Percentiles rank a stretch among this genome's conserved stretches.
Evolutionary conservation across 345 rosid genomes (phyloP).

Genomic region (Camelina laxa): DNA sequence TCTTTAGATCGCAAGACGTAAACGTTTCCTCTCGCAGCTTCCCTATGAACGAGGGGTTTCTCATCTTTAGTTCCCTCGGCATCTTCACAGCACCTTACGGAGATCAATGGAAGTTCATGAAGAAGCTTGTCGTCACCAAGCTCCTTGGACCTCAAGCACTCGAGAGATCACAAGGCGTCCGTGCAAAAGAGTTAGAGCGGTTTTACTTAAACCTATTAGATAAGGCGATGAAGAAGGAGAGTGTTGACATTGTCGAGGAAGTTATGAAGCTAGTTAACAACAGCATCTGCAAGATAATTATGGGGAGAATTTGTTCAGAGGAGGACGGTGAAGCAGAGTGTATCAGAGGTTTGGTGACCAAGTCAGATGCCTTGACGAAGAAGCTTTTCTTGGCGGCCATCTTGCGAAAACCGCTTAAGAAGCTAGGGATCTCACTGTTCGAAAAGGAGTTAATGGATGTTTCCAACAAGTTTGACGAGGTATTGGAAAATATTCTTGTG

Average conservation of each 20-base stretch:
- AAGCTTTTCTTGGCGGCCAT: slow-evolving; percentile 23
- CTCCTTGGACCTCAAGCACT: slow-evolving; percentile 37
- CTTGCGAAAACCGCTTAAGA: too few relatives aligned
- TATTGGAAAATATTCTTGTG: slow-evolving; percentile 32
- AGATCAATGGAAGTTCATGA: slow-evolving; percentile 49
- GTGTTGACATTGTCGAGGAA: slow-evolving; percentile 20
- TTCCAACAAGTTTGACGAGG: slow-evolving; percentile 11
- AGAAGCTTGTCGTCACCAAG: slow-evolving; percentile 40
- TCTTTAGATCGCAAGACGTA: slow-evolving; percentile 6
- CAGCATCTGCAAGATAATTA: slow-evolving; percentile 31
- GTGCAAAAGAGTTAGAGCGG: neutral
- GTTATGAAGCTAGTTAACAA: slow-evolving; percentile 37
- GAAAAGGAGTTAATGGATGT: slow-evolving; percentile 2
- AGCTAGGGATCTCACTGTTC: neutral
- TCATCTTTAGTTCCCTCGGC: slow-evolving; percentile 4
- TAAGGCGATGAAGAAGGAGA: slow-evolving; percentile 19
- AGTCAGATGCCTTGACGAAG: slow-evolving; percentile 20
- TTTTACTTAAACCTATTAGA: slow-evolving; percentile 25
- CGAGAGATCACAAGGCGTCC: slow-evolving; percentile 8
- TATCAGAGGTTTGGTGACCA: slow-evolving; percentile 24
- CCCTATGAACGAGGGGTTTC: slow-evolving; percentile 3
- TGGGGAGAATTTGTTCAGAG: slow-evolving; percentile 40
- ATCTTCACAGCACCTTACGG: slow-evolving; percentile 34
- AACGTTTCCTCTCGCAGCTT: neutral
- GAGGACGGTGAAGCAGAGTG: slow-evolving; percentile 31